Base-by-base conservation (phyloP, 768 basidiomycete genomes). In the Suillus americanus region DNA sequence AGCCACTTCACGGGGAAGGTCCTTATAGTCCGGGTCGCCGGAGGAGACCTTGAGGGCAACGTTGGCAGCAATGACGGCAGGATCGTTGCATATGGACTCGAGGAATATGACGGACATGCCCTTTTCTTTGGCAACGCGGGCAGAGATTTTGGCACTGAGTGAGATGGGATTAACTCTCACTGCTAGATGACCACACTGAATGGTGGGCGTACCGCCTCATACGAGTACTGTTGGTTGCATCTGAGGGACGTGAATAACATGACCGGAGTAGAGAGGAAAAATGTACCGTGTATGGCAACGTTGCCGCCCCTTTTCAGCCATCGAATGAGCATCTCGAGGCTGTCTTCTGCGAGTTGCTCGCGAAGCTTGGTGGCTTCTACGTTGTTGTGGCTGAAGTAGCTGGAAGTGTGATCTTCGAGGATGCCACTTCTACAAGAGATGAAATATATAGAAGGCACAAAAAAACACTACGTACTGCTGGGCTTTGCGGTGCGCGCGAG, bases 21-120 rank as follows among this genome's bases (percentile, higher is more conserved):
- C 89, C 72, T 92, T 91, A 80, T 99, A 99, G 76, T 99, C 97
- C 0, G 97, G 97, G 79, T 99, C 97, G 23, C 97, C 97, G 2
- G 93, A 95, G 64, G 87, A 88, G 54, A 98, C 95, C 79, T 99
- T 99, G 66, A 99, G 84, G 9, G 93, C 95, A 50, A 99, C 89
- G 72, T 99, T 99, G 23, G 96, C 89, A 0, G 97, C 96, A 65
- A 99, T 95, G 67, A 97, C 86, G 2, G 86, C 89, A 1, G 96
- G 95, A 77, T 99, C 96, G 75, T 94, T 90, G 80, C 97, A 99
- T 62, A 93, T 79, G 1, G 94, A 95, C 79, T 99, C 97, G 55
- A 99, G 86, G 77, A 98, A 99, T 67, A 99, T 90, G 37, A 95
- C 84, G 62, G 86, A 83, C 65, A 99, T 86, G 16, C 93, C 91